These are phyloP conservation scores for Cytospora chrysosperma DNA, from an alignment of 2,329 filamentous ascomycete genomes.

Conservation along the genomic window DNA sequence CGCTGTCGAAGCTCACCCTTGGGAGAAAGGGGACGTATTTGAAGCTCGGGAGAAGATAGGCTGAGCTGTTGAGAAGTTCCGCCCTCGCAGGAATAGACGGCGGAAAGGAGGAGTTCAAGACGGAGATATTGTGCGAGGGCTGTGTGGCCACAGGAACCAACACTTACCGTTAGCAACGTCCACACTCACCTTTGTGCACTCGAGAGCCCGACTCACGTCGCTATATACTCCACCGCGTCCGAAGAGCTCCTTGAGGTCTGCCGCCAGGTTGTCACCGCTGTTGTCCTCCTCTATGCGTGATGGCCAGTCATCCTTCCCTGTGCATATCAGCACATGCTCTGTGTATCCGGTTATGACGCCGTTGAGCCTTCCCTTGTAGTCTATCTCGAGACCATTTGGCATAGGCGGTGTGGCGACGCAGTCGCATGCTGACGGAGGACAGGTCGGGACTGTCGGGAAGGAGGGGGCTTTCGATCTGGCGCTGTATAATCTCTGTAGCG, in stretches of 20 bases:
- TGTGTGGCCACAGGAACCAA: slow-evolving; percentile 39
- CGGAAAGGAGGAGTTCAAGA: slow-evolving; percentile 74
- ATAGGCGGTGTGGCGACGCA: slow-evolving; percentile 67
- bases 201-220: slow-evolving; percentile 54
- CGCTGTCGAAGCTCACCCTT: slow-evolving; percentile 55
- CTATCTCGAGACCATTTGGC: slow-evolving; percentile 70
- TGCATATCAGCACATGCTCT: slow-evolving; percentile 82
- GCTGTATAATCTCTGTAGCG: slow-evolving; percentile 12
- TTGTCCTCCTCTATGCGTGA: slow-evolving; percentile 84
- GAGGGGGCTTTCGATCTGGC: slow-evolving; percentile 21
- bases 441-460: slow-evolving; percentile 52
- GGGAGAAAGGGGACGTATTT: slow-evolving; percentile 74
- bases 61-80: slow-evolving; percentile 58
- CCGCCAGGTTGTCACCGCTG: slow-evolving; percentile 62
- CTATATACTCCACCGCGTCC: slow-evolving; percentile 64
- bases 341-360: slow-evolving; percentile 76
- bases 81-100: slow-evolving; percentile 50
- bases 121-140: slow-evolving; percentile 80
- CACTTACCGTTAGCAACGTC: slow-evolving; percentile 36
- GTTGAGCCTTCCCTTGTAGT: slow-evolving; percentile 66
- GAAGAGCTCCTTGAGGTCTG: slow-evolving; percentile 69
- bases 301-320: slow-evolving; percentile 76
- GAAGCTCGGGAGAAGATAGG: slow-evolving; percentile 80
- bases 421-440: slow-evolving; percentile 73
- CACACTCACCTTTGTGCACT: slow-evolving; percentile 5